Base-by-base conservation (phyloP, 1,139 yeast species). In the Groenewaldozyma sp. region DNA sequence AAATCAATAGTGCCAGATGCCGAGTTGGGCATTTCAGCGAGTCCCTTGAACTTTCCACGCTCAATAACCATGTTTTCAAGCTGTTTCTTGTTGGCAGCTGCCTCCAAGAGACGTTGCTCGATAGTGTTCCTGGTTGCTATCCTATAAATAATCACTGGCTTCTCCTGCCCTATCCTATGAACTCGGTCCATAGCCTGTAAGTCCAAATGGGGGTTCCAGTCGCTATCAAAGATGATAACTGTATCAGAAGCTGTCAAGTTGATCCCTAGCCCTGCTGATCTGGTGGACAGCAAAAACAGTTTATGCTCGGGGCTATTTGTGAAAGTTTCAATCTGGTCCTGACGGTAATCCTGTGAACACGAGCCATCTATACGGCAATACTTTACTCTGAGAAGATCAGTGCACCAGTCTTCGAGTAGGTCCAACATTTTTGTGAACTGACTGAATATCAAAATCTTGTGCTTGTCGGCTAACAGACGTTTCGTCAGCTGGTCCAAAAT, bases 151-250 rank as follows among this genome's bases (percentile, higher is more conserved):
- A 84, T 70, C 2, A 87, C 95, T 0, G 95, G 95, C 40, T 73
- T 76, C 1, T 65, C 69, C 59, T 91, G 98, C 0, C 98, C 97
- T 42, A 91, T 84, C 55, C 98, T 68, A 58, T 91, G 97, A 11
- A 84, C 94, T 44, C 98, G 70, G 55, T 88, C 97, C 74, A 91
- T 91, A 0, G 97, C 97, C 58, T 91, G 98, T 38, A 87, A 64
- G 59, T 91, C 97, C 50, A 86, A 88, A 56, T 91, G 97, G 0
- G 98, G 98, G 53, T 91, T 91, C 95, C 97, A 88, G 57, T 91
- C 97, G 45, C 84, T 82, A 55, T 91, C 98, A 56, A 84, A 87
- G 13, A 91, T 55, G 3, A 91, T 74, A 1, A 91, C 97, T 0
- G 94, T 81, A 52, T 91, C 96, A 0, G 97, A 95, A 1, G 82